Base-by-base conservation (phyloP, 2,329 filamentous ascomycete genomes). In the Fusarium chuoi region DNA sequence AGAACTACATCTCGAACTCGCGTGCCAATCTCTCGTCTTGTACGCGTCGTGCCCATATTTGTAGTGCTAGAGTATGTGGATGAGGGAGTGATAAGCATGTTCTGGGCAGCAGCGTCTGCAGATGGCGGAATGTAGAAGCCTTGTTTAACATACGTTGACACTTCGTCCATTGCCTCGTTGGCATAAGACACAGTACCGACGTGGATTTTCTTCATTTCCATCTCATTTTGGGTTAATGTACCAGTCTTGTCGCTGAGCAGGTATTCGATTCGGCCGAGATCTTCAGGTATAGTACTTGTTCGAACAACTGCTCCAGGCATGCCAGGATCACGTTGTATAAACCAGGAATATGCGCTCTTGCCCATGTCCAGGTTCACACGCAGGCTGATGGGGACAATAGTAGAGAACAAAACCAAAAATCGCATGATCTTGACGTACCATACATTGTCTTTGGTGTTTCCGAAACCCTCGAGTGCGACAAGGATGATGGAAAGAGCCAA, bases 341-440 rank as follows among this genome's bases (percentile, higher is more conserved):
- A 98, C 84, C 93, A 94, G 14, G 95, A 97, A 82, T 98, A 99
- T 5, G 96, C 94, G 62, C 94, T 96, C 83, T 99, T 99, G 44
- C 96, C 97, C 89, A 99, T 92, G 80, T 99, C 96, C 24, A 99
- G 87, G 80, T 99, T 99, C 76, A 99, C 96, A 57, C 96, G 93
- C 75, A 99, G 86, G 83, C 95, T 97, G 82, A 99, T 98, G 3
- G 96, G 96, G 33, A 99, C 97, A 78, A 99, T 99, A 0, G 96
- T 98, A n/a, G 96, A 98, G 85, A 99, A 99, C 2, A 99, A 87
- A 69, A 99, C 97, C 72, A 99, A 85, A 81, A 98, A 99, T n/a
- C 96, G 92, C 91, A 98, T 96, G 78, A 98, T 97, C 74, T 97
- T 96, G 75, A 98, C 91, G 82, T 98, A 99, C 96, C 96, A 99